phyloP scores from a whole-genome alignment of 768 basidiomycete genomes.

The Naganishia randhawae region DNA sequence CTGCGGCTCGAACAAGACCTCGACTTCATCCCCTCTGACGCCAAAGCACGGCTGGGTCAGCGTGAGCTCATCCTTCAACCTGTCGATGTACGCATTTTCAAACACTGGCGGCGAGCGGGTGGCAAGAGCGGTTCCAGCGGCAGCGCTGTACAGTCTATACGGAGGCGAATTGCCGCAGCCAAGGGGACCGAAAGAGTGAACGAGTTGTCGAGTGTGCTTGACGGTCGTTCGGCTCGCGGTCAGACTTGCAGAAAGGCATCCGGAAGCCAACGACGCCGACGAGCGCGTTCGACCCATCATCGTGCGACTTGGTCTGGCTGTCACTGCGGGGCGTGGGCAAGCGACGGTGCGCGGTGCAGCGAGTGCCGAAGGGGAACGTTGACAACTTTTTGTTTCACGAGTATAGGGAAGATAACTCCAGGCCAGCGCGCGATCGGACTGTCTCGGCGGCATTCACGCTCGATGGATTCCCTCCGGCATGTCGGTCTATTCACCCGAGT shows the following conservation, averaged over 20 bases:
- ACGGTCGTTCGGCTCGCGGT: background rate
- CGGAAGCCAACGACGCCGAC: background rate
- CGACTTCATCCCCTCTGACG: constrained; percentile 54
- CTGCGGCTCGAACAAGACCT: constrained; percentile 59
- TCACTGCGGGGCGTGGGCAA: background rate
- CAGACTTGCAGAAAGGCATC: background rate
- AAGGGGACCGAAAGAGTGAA: background rate
- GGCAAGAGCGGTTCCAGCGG: background rate
- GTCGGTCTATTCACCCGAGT: no score
- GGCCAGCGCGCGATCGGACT: background rate
- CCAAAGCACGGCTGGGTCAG: constrained; percentile 46
- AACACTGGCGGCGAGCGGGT: constrained; percentile 14
- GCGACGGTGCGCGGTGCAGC: no score
- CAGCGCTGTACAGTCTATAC: background rate
- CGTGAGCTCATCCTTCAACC: constrained; percentile 25
- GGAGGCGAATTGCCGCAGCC: no score
- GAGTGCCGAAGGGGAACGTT: no score
- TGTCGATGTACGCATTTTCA: constrained; percentile 20
- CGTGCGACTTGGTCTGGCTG: no score
- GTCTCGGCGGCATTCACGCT: background rate
- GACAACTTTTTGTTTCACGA: no score
- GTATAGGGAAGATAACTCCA: background rate
- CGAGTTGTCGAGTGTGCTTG: background rate
- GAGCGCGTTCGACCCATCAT: background rate
- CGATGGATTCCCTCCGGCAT: no score